Evolutionary conservation across 2,329 filamentous ascomycete genomes (phyloP).

Genomic region (Fusarium sp.): DNA sequence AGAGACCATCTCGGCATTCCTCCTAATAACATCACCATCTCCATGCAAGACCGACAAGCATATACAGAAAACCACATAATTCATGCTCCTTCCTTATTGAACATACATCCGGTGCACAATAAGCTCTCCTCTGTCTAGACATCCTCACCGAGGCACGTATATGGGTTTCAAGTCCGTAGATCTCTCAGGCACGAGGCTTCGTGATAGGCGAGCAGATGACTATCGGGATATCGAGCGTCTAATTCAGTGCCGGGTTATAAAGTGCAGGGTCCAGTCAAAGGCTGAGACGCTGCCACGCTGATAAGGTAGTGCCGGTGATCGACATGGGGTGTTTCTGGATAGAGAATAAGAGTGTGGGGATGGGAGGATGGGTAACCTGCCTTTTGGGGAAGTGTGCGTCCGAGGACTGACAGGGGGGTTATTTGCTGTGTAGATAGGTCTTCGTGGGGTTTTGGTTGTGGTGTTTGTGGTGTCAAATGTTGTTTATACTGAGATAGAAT

Average conservation of each 20-base stretch:
- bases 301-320: constrained; percentile 26
- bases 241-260: neutral
- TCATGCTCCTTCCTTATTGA: constrained; percentile 33
- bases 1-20: neutral
- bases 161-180: constrained; percentile 14
- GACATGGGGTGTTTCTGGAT: neutral
- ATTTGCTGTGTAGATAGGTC: neutral
- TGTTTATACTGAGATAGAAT: neutral
- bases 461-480: neutral
- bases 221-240: constrained; percentile 2
- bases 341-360: constrained; percentile 16
- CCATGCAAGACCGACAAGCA: constrained; percentile 1
- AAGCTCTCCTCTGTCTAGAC: neutral
- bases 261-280: constrained; percentile 29
- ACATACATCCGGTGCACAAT: constrained; percentile 11
- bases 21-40: neutral
- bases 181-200: constrained; percentile 30
- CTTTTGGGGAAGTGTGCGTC: constrained; percentile 27
- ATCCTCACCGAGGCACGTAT: constrained; percentile 23
- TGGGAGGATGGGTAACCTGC: constrained; percentile 19
- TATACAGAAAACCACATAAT: neutral
- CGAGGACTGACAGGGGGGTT: constrained; percentile 1
- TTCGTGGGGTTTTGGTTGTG: neutral
- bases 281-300: constrained; percentile 23
- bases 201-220: constrained; percentile 25